These are phyloP conservation scores for Microdochium nivale DNA, from an alignment of 2,329 filamentous ascomycete species.

Conservation along the genomic window DNA sequence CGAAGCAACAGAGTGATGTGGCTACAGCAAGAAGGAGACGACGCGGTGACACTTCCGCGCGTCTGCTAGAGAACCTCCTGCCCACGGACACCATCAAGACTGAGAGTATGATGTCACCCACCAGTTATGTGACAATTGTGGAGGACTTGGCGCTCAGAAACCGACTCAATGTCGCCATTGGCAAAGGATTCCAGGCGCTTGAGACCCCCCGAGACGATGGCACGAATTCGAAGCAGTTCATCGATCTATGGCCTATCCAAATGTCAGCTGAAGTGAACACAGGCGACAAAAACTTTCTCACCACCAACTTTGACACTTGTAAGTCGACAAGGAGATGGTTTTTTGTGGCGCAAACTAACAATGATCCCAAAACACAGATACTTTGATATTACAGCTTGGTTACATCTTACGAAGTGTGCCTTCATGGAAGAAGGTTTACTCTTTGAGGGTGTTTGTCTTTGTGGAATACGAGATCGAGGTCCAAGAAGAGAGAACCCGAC, in stretches of 20 bases:
- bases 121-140: slow-evolving; percentile 72
- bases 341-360: background rate
- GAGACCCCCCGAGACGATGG: slow-evolving; percentile 59
- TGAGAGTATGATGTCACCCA: slow-evolving; percentile 59
- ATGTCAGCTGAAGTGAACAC: slow-evolving; percentile 79
- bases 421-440: slow-evolving; percentile 67
- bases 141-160: slow-evolving; percentile 73
- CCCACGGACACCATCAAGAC: slow-evolving; percentile 63
- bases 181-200: slow-evolving; percentile 69
- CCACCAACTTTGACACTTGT: slow-evolving; percentile 89
- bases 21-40: slow-evolving; percentile 19
- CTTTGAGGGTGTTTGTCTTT: slow-evolving; percentile 72
- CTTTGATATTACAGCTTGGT: slow-evolving; percentile 77
- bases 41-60: slow-evolving; percentile 45
- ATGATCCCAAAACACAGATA: slow-evolving; percentile 31
- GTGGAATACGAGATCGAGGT: slow-evolving; percentile 84
- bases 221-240: slow-evolving; percentile 61
- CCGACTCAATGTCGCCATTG: slow-evolving; percentile 77
- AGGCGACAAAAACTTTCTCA: slow-evolving; percentile 59
- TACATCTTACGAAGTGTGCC: slow-evolving; percentile 77
- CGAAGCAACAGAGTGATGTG: slow-evolving; percentile 14
- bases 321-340: slow-evolving; percentile 32
- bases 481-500: slow-evolving; percentile 64
- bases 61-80: slow-evolving; percentile 47
- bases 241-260: slow-evolving; percentile 87